These are phyloP conservation scores for Primulina huaijiensis DNA, from an alignment of 257 asterid species.

Conservation along the genomic window DNA sequence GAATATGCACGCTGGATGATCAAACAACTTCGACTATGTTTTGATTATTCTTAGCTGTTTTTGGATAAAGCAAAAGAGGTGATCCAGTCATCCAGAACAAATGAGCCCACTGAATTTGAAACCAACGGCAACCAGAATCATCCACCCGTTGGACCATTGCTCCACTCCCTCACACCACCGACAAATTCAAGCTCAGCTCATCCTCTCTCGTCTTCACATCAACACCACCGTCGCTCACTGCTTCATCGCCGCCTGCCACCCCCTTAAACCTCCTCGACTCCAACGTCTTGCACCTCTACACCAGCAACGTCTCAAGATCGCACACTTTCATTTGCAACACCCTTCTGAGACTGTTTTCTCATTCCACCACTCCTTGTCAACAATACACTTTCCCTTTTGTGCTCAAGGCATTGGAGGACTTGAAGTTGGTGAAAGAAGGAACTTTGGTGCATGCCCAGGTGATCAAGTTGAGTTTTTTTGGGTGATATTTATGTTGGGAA, in stretches of 20 bases:
- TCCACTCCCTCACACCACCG: constrained; percentile 33
- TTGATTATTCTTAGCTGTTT: too few species aligned
- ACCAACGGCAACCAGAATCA: constrained; percentile 24
- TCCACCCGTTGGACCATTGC: constrained; percentile 30
- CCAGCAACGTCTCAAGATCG: constrained; percentile 35
- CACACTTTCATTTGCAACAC: constrained; percentile 63
- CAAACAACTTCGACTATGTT: too few species aligned
- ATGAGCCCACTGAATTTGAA: constrained; percentile 25
- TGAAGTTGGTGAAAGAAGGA: constrained; percentile 42
- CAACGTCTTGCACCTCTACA: constrained; percentile 56
- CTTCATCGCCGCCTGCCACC: constrained; percentile 50
- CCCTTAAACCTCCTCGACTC: constrained; percentile 45
- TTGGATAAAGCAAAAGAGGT: too few species aligned
- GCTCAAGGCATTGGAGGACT: constrained; percentile 56
- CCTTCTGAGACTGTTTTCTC: constrained; percentile 59
- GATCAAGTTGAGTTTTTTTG: constrained; percentile 36
- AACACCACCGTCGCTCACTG: constrained; percentile 47
- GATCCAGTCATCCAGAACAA: too few species aligned
- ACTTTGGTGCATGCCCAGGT: constrained; percentile 45
- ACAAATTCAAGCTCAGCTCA: constrained; percentile 62
- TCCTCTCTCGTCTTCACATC: constrained; percentile 41
- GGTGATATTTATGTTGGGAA: constrained; percentile 63
- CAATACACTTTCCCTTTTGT: constrained; percentile 56
- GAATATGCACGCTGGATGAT: too few species aligned
- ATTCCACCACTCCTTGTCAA: constrained; percentile 42